Evolutionary conservation across 371 early-diverging fungal species (phyloP).

Genomic region (Polyrhizophydium stewartii): DNA sequence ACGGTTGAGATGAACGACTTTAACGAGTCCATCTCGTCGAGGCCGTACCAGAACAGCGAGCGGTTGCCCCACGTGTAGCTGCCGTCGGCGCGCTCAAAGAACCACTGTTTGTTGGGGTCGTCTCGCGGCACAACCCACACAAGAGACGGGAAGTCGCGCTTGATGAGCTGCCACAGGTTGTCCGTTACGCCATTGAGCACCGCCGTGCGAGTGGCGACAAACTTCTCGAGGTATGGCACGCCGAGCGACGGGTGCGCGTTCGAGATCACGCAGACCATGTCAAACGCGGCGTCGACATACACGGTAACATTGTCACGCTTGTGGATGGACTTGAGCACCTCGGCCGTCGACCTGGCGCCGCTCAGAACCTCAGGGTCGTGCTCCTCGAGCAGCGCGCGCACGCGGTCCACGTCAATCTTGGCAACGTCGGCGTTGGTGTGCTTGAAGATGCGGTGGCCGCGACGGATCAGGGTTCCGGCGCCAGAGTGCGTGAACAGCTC

Average conservation of each 20-base stretch:
- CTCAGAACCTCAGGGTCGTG: constrained; percentile 65
- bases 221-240: constrained; percentile 66
- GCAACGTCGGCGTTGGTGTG: constrained; percentile 54
- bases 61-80: constrained; percentile 48
- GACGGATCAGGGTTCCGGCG: constrained; percentile 92
- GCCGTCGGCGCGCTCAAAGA: constrained; percentile 92
- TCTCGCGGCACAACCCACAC: constrained; percentile 64
- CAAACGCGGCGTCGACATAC: constrained; percentile 73
- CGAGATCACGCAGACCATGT: constrained; percentile 83
- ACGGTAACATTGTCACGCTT: constrained; percentile 49
- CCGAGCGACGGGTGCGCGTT: constrained; percentile 41
- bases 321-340: constrained; percentile 61
- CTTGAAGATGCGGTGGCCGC: constrained; percentile 83
- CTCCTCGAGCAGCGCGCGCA: constrained; percentile 75
- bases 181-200: constrained; percentile 84
- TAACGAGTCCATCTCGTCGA: constrained; percentile 70
- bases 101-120: constrained; percentile 70
- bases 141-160: constrained; percentile 65
- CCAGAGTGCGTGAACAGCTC: constrained; percentile 96
- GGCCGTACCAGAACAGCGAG: constrained; percentile 87
- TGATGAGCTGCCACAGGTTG: constrained; percentile 78
- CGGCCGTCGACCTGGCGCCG: constrained; percentile 67
- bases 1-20: constrained; percentile 46
- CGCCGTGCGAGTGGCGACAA: constrained; percentile 72
- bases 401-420: constrained; percentile 68